A percentile compares a stretch with the other conserved stretches of the same genome.
These are phyloP conservation scores for Stachybotrys chartarum DNA, from an alignment of 2,329 filamentous ascomycete species.

Conservation along the genomic window DNA sequence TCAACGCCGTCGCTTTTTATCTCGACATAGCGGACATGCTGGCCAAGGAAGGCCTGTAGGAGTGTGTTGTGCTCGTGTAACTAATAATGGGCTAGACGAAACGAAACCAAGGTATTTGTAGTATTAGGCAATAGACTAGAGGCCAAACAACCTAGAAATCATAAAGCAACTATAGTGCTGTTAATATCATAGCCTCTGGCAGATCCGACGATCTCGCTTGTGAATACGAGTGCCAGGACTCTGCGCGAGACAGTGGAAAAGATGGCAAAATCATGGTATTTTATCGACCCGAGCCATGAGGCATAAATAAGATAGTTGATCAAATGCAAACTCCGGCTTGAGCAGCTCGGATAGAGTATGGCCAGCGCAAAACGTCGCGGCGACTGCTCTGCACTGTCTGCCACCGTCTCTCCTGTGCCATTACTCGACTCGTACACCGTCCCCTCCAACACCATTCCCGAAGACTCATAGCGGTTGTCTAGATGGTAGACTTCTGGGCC, in stretches of 20 bases:
- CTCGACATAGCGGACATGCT: conserved; percentile 63
- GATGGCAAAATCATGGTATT: not conserved
- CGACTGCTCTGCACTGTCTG: not conserved
- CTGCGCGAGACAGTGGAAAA: not conserved
- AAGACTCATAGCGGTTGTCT: conserved; percentile 5
- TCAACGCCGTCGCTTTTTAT: conserved; percentile 63
- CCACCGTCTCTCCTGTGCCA: not conserved
- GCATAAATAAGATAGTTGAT: not conserved
- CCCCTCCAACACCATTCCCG: not conserved
- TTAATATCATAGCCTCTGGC: too few species aligned
- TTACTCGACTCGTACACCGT: not conserved
- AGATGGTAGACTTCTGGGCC: conserved; percentile 21
- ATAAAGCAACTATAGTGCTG: not conserved
- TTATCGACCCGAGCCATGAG: not conserved
- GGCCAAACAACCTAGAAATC: not conserved
- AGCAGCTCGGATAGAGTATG: not conserved
- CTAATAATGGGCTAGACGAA: not conserved
- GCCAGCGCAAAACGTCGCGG: not conserved
- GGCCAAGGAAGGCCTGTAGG: conserved; percentile 52
- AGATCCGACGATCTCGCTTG: too few species aligned
- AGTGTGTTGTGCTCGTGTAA: not conserved
- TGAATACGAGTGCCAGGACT: too few species aligned
- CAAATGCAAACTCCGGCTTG: not conserved
- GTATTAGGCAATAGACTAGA: conserved; percentile 25
- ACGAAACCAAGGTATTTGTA: conserved; percentile 21